Conservation (phyloP, 192 early-diverging fungal genomes). For the Gryganskiella cystojenkinii region DNA sequence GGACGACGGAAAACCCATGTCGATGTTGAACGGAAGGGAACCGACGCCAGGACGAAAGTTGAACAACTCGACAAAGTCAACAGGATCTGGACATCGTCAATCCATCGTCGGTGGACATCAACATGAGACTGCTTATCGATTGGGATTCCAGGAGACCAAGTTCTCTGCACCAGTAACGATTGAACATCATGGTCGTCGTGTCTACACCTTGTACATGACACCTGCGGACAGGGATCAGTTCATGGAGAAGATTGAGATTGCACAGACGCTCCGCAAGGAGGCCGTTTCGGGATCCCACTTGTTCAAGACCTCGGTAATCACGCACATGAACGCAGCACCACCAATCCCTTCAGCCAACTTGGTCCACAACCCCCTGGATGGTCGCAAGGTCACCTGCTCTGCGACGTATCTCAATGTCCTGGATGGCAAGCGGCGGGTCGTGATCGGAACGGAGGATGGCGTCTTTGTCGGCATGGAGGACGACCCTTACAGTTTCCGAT, state of each 20-base stretch:
- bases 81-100: conserved; percentile 37
- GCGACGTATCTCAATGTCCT: conserved; percentile 54
- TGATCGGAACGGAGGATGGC: conserved; percentile 90
- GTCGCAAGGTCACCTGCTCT: conserved; percentile 27
- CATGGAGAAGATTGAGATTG: conserved; percentile 41
- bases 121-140: neutral
- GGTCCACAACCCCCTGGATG: conserved; percentile 47
- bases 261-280: conserved; percentile 47
- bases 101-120: conserved; percentile 16
- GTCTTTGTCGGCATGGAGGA: conserved; percentile 79
- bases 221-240: conserved; percentile 33
- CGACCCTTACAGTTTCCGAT: conserved; percentile 40
- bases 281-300: conserved; percentile 40
- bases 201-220: conserved; percentile 34
- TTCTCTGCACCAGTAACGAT: conserved; percentile 35
- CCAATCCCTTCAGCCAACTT: conserved; percentile 31
- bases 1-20: conserved; percentile 54
- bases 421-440: conserved; percentile 71
- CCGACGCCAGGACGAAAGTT: conserved; percentile 25
- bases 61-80: conserved; percentile 42
- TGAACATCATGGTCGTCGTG: conserved; percentile 37
- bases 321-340: conserved; percentile 36
- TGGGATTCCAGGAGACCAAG: conserved; percentile 51
- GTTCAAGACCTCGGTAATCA: conserved; percentile 39
- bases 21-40: conserved; percentile 18